These are phyloP conservation scores for Cladophialophora carrionii DNA, from an alignment of 2,329 filamentous ascomycete species.

Conservation along the genomic window DNA sequence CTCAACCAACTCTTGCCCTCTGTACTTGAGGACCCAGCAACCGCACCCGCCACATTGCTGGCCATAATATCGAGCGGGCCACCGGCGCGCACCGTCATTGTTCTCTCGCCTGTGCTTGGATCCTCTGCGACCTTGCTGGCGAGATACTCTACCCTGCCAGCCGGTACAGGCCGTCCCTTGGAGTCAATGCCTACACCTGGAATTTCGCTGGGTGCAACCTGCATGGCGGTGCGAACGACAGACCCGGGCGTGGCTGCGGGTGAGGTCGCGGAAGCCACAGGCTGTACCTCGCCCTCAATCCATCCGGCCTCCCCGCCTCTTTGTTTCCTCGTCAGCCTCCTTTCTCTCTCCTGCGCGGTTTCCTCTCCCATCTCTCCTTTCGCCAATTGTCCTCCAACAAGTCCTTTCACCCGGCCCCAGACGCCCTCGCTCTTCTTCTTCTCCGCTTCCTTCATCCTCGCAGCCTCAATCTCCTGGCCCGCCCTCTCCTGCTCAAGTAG, in stretches of 20 bases:
- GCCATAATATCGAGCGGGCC: slow-evolving; percentile 35
- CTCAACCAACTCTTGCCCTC: slow-evolving; percentile 27
- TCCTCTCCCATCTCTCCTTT: slow-evolving; percentile 35
- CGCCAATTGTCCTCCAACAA: slow-evolving; percentile 25
- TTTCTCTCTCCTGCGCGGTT: slow-evolving; percentile 26
- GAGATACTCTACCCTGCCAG: slow-evolving; percentile 34
- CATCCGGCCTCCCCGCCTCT: slow-evolving; percentile 21
- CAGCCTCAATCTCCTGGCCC: slow-evolving; percentile 49
- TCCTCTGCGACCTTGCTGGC: slow-evolving; percentile 19
- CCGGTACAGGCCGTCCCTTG: slow-evolving; percentile 37
- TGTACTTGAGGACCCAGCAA: slow-evolving; percentile 17
- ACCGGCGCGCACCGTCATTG: slow-evolving; percentile 20
- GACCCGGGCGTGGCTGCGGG: slow-evolving; percentile 12
- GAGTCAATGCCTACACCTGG: slow-evolving; percentile 37
- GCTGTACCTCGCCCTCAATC: slow-evolving; percentile 27
- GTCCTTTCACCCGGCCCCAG: slow-evolving; percentile 34
- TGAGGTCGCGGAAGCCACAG: slow-evolving; percentile 8
- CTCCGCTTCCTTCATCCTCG: slow-evolving; percentile 47
- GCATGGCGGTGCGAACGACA: slow-evolving; percentile 6
- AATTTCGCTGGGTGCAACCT: slow-evolving; percentile 25
- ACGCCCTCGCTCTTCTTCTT: slow-evolving; percentile 45
- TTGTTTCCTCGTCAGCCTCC: slow-evolving; percentile 21
- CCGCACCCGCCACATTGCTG: slow-evolving; percentile 29
- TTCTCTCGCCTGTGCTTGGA: slow-evolving; percentile 17
- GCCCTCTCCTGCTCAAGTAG: slow-evolving; percentile 52